These are phyloP conservation scores for Sporothrix schenckii DNA, from an alignment of 2,329 filamentous ascomycete genomes.

Conservation along the genomic window DNA sequence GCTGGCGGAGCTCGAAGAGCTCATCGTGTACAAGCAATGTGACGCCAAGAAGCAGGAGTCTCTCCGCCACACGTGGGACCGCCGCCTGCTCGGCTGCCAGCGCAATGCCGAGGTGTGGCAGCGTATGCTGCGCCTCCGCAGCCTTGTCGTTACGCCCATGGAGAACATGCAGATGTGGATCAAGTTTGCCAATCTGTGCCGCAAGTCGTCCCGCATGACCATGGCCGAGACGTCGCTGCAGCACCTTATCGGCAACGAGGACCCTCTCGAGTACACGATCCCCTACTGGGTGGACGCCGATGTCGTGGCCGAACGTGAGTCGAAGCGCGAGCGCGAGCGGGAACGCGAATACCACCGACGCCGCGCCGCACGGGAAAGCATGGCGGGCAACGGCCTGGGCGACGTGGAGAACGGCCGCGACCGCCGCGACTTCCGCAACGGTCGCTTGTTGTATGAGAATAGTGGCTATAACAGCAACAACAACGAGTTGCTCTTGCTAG, in stretches of 20 bases:
- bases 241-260: conserved; percentile 77
- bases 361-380: conserved; percentile 27
- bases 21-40: conserved; percentile 96
- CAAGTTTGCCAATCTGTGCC: conserved; percentile 97
- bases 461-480: conserved; percentile 27
- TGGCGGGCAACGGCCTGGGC: conserved; percentile 19
- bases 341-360: conserved; percentile 33
- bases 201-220: conserved; percentile 92
- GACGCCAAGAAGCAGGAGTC: conserved; percentile 86
- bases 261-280: conserved; percentile 62
- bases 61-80: conserved; percentile 95
- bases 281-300: conserved; percentile 57
- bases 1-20: conserved; percentile 97
- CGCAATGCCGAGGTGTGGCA: conserved; percentile 99
- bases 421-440: conserved; percentile 34
- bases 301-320: conserved; percentile 38
- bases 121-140: conserved; percentile 91
- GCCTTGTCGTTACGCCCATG: conserved; percentile 84
- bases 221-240: conserved; percentile 94
- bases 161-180: conserved; percentile 99
- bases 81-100: conserved; percentile 89
- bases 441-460: conserved; percentile 33
- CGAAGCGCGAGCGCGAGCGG: conserved; percentile 33
- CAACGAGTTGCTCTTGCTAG: conserved; percentile 26
- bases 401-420: conserved; percentile 23